These are phyloP conservation scores for Salix dunnii DNA, from an alignment of 345 rosid genomes.

Conservation along the genomic window DNA sequence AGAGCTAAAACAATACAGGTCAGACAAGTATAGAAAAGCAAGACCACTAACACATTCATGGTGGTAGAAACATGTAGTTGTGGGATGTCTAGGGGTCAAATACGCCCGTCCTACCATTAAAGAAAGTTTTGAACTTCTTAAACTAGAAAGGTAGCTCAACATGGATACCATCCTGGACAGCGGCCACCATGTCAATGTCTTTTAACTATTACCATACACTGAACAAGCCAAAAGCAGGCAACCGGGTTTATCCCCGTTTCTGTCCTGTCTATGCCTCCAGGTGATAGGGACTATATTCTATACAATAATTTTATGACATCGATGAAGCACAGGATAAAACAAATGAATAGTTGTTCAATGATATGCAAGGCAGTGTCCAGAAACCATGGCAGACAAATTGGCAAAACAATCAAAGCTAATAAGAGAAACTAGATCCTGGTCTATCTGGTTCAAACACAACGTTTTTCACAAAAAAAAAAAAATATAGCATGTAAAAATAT, in stretches of 20 bases:
- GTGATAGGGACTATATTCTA: slow-evolving; percentile 3
- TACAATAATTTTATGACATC: neutral
- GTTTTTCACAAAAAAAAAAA: neutral
- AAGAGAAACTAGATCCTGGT: neutral
- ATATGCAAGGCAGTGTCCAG: neutral
- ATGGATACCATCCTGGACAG: neutral
- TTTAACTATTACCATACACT: neutral
- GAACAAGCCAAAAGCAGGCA: neutral
- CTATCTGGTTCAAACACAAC: neutral
- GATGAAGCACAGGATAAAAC: neutral
- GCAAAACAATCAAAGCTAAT: neutral
- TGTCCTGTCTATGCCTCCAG: neutral
- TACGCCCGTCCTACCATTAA: neutral
- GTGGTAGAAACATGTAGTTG: neutral
- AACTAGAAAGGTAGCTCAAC: neutral
- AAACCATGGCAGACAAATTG: neutral
- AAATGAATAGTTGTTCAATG: neutral
- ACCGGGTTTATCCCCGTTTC: neutral
- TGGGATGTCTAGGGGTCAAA: slow-evolving; percentile 7
- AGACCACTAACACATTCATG: neutral
- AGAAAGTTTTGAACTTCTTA: neutral
- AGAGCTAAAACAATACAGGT: neutral
- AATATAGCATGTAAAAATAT: no score
- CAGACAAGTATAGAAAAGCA: neutral
- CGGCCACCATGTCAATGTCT: neutral